A percentile compares a stretch with the other conserved stretches of the same genome.
Evolutionary conservation across 2,329 filamentous ascomycete genomes (phyloP).

Genomic region (Monilinia fructicola): DNA sequence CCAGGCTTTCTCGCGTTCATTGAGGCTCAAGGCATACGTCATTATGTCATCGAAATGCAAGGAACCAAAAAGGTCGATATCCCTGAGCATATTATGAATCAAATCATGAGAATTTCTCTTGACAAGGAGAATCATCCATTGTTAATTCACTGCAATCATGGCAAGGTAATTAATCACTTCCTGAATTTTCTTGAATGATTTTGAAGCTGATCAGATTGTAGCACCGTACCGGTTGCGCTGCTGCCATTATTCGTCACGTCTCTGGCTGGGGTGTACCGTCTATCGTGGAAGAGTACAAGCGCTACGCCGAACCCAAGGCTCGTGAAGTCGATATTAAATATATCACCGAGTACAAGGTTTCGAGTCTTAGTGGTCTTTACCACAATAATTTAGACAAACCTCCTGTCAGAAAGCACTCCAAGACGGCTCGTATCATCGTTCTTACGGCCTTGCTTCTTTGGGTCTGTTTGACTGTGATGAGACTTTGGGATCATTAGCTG

Average conservation of each 20-base stretch:
- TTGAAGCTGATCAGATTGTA: slow-evolving; percentile 40
- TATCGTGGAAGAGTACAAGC: slow-evolving; percentile 71
- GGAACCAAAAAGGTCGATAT: slow-evolving; percentile 85
- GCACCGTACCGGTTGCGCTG: slow-evolving; percentile 89
- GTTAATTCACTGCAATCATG: slow-evolving; percentile 90
- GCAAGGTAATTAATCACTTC: slow-evolving; percentile 53
- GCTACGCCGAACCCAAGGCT: slow-evolving; percentile 60
- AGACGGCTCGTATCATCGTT: slow-evolving; percentile 26
- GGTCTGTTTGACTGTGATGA: slow-evolving; percentile 25
- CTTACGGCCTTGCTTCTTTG: slow-evolving; percentile 25
- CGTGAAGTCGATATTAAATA: slow-evolving; percentile 62
- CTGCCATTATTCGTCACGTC: slow-evolving; percentile 74
- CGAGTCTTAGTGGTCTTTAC: slow-evolving; percentile 44
- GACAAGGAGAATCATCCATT: slow-evolving; percentile 75
- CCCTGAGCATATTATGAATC: slow-evolving; percentile 63
- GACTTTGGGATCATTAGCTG: slow-evolving; percentile 17
- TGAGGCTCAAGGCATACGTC: slow-evolving; percentile 63
- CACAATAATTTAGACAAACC: slow-evolving; percentile 8
- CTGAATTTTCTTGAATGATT: neutral
- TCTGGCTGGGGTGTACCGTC: slow-evolving; percentile 63
- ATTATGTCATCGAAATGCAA: slow-evolving; percentile 73
- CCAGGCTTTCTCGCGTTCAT: slow-evolving; percentile 62
- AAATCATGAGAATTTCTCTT: slow-evolving; percentile 69
- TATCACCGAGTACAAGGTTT: slow-evolving; percentile 51
- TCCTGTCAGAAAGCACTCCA: slow-evolving; percentile 2